A percentile compares a stretch with the other conserved stretches of the same genome.
Conservation (phyloP, 495 filamentous ascomycete species). For the Achaetomiella virescens region DNA sequence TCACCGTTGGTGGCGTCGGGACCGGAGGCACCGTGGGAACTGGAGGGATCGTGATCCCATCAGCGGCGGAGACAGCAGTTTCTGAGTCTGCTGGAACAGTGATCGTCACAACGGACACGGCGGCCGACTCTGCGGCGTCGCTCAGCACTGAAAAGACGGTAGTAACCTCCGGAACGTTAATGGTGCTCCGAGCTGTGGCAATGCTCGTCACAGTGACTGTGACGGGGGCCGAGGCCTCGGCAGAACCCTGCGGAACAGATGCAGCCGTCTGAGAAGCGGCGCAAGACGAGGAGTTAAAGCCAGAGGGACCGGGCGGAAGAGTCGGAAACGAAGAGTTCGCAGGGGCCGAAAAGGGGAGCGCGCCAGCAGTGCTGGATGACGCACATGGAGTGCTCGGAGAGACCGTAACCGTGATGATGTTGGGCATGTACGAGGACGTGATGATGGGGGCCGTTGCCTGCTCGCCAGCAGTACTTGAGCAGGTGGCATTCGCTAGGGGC, state of each 20-base stretch:
- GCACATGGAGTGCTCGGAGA: not conserved
- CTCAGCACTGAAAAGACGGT: too few species aligned
- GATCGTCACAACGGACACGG: slow-evolving; percentile 7
- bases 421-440: slow-evolving; percentile 9
- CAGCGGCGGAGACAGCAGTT: not conserved
- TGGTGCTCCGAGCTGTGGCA: too few species aligned
- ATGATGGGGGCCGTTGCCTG: slow-evolving; percentile 22
- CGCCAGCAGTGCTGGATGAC: not conserved
- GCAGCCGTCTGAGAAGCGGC: not conserved
- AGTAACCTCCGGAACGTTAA: too few species aligned
- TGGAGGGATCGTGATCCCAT: slow-evolving; percentile 12
- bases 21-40: too few species aligned
- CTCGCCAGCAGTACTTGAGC: slow-evolving; percentile 14
- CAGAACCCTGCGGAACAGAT: not conserved
- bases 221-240: not conserved
- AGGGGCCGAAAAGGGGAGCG: not conserved
- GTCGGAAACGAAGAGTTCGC: slow-evolving; percentile 3
- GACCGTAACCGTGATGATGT: slow-evolving; percentile 24
- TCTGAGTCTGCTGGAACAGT: slow-evolving; percentile 1
- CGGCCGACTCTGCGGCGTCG: slow-evolving; percentile 1
- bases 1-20: slow-evolving; percentile 12
- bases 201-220: slow-evolving; percentile 16
- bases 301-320: slow-evolving; percentile 3
- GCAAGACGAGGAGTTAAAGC: slow-evolving; percentile 15
- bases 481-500: slow-evolving; percentile 9